Conservation (phyloP, 2,329 filamentous ascomycete species). For the Reticulascus tulasneorum region DNA sequence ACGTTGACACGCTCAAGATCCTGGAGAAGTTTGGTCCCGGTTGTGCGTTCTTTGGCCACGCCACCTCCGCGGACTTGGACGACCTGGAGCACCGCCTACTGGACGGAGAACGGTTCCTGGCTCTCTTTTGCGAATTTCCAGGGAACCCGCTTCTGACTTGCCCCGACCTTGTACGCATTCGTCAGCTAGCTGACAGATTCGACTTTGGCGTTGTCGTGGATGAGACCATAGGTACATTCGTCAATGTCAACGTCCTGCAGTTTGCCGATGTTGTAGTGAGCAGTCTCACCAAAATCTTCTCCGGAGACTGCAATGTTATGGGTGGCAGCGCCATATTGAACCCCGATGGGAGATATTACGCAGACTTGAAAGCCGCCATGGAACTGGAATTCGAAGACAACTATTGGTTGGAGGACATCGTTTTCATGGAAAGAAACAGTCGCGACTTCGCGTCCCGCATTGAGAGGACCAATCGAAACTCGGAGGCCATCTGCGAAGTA, state of each 20-base stretch:
- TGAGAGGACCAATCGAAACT: slow-evolving; percentile 78
- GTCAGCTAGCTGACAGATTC: slow-evolving; percentile 72
- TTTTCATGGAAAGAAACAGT: slow-evolving; percentile 95
- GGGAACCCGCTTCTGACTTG: slow-evolving; percentile 85
- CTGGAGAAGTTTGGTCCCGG: slow-evolving; percentile 92
- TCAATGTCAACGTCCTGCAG: slow-evolving; percentile 89
- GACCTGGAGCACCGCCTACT: slow-evolving; percentile 71
- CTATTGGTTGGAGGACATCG: slow-evolving; percentile 89
- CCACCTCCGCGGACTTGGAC: slow-evolving; percentile 73
- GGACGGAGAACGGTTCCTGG: slow-evolving; percentile 71
- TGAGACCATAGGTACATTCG: slow-evolving; percentile 94
- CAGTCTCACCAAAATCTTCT: slow-evolving; percentile 95
- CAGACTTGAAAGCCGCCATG: slow-evolving; percentile 62
- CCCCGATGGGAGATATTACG: slow-evolving; percentile 66
- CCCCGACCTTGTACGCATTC: slow-evolving; percentile 80
- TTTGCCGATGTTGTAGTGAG: slow-evolving; percentile 90
- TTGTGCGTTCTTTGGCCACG: slow-evolving; percentile 81
- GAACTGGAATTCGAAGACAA: slow-evolving; percentile 73
- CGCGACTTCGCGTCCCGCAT: slow-evolving; percentile 84
- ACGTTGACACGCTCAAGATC: slow-evolving; percentile 94
- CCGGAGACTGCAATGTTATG: slow-evolving; percentile 97
- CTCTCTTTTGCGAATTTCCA: slow-evolving; percentile 91
- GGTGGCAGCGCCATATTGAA: slow-evolving; percentile 71
- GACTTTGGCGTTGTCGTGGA: slow-evolving; percentile 90
- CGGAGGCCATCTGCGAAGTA: slow-evolving; percentile 75